Evolutionary conservation across 768 basidiomycete genomes (phyloP), one percentile per base, ranked within the genome.

Genomic region (Suillus brevipes): DNA sequence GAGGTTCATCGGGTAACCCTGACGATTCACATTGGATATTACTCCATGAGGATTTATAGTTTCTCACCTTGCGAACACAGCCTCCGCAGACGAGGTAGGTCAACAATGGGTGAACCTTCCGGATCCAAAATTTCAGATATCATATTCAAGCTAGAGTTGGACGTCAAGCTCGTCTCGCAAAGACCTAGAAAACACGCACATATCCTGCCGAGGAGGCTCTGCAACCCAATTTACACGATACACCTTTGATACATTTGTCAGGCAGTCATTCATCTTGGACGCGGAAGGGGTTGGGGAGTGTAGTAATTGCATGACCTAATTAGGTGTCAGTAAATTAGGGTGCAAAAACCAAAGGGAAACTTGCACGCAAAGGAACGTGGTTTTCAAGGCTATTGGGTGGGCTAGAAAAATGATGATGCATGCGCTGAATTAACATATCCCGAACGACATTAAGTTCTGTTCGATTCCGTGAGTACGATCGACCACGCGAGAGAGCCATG

Each of bases 1-100:
- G 77, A 50, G 91, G 91, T 69, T 89, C 82, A 68, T 90, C 85
- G 58, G 91, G 89, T 55, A 92, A 83, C 64, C 91, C 91, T 92
- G 66, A 37, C 20, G 18, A 13, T 28, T 42, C 28, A 12, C 25
- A 23, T 28, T 20, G 4, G 40, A 59, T 42, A 42, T 42, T 18
- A 14, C 3, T 28, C 12, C 18, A 13, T 20, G 28, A 13, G 3
- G 18, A 59, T 42, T 59, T 43, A 6, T 28, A 31, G 18, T 2
- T 43, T 28, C 81, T 50, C 78, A 91, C 91, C 91, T 67, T 82
- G 83, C 36, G 81, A 74, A 72, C 89, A 90, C 38, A 91, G 73
- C 64, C 75, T 76, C 23, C 87, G 84, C 60, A 93, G 77, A 57
- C 76, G 79, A 42, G 78, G 68, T 60, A 92, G 70, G 73, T 92